Evolutionary conservation across 1,139 yeast species (phyloP).

Genomic region (Nakaseomyces kungkrabaensis): DNA sequence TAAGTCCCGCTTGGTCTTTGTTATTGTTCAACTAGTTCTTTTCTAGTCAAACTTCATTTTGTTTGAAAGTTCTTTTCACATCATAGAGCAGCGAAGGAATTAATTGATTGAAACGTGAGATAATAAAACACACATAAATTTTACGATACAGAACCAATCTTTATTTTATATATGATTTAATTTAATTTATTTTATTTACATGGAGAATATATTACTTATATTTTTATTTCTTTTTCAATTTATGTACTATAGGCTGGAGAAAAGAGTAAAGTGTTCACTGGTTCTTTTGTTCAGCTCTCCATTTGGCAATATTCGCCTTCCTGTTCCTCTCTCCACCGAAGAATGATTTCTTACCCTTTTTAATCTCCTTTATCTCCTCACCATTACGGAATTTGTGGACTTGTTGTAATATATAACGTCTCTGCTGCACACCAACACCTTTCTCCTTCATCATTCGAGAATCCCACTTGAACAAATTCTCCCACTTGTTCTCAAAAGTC

Average conservation of each 20-base stretch:
- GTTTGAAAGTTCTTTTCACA: too few relatives aligned
- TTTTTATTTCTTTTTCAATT: too few relatives aligned
- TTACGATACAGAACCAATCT: too few relatives aligned
- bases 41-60: too few relatives aligned
- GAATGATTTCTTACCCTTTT: conserved; percentile 59
- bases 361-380: conserved; percentile 48
- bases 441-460: conserved; percentile 55
- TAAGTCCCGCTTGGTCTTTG: too few relatives aligned
- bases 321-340: conserved; percentile 85
- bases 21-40: too few relatives aligned
- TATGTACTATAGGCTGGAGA: too few relatives aligned
- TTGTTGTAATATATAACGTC: conserved; percentile 49
- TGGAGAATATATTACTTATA: not conserved
- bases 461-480: conserved; percentile 48
- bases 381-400: conserved; percentile 44
- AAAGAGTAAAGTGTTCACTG: not conserved
- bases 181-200: not conserved
- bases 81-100: too few relatives aligned
- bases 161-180: too few relatives aligned
- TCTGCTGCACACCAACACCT: conserved; percentile 68
- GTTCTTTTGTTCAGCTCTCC: conserved; percentile 50
- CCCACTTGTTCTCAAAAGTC: conserved; percentile 64
- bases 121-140: too few relatives aligned
- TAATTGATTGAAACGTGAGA: too few relatives aligned
- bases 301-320: conserved; percentile 57